These are phyloP conservation scores for Bjerkandera adusta DNA, from an alignment of 1,284 basidiomycete species.

Conservation along the genomic window DNA sequence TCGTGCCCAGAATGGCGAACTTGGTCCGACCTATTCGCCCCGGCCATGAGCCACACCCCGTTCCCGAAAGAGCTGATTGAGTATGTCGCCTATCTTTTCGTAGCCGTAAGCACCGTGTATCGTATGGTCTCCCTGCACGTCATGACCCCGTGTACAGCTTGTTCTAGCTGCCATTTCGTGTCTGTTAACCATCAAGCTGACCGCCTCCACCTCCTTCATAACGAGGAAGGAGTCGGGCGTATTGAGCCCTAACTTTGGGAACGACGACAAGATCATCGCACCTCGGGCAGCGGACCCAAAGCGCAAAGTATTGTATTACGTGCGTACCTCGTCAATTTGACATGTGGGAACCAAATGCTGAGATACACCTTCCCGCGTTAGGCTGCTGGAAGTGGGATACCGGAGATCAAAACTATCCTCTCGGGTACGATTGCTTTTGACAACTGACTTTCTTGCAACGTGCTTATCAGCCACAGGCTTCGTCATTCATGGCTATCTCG, in stretches of 20 bases:
- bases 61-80: constrained; percentile 49
- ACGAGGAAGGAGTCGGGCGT: constrained; percentile 85
- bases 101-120: constrained; percentile 67
- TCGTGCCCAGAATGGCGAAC: constrained; percentile 72
- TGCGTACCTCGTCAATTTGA: constrained; percentile 35
- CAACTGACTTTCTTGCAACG: not conserved
- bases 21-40: constrained; percentile 60
- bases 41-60: constrained; percentile 21
- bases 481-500: constrained; percentile 97
- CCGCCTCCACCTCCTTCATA: constrained; percentile 84
- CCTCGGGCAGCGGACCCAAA: constrained; percentile 33
- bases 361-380: constrained; percentile 27
- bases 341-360: not conserved
- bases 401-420: constrained; percentile 96
- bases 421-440: constrained; percentile 51
- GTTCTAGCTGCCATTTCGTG: constrained; percentile 71
- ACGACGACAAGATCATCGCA: constrained; percentile 23
- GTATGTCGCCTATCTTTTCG: constrained; percentile 70
- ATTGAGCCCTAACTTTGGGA: constrained; percentile 49
- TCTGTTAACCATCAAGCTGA: constrained; percentile 83
- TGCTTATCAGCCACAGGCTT: constrained; percentile 59
- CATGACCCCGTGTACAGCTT: constrained; percentile 42
- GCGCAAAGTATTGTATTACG: constrained; percentile 82
- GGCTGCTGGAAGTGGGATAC: constrained; percentile 95
- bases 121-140: constrained; percentile 4